Conservation (phyloP, 2,329 filamentous ascomycete species). For the Camptophora hylomeconis region DNA sequence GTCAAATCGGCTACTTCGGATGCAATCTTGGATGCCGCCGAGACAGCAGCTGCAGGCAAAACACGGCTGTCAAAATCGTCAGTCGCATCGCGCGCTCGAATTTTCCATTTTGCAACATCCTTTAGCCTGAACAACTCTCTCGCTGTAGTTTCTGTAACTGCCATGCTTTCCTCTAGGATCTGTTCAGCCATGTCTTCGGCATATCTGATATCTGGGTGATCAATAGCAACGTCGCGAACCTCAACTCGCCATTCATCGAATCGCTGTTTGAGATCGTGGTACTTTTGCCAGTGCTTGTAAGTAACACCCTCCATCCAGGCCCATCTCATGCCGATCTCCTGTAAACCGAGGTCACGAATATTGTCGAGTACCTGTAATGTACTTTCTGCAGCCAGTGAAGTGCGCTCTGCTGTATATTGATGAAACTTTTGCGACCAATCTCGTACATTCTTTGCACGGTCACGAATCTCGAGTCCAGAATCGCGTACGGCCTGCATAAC, state of each 20-base stretch:
- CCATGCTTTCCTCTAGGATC: constrained; percentile 69
- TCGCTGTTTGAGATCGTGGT: constrained; percentile 71
- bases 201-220: constrained; percentile 56
- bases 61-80: constrained; percentile 65
- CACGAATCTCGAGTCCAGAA: constrained; percentile 61
- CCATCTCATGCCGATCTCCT: constrained; percentile 87
- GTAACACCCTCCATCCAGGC: constrained; percentile 91
- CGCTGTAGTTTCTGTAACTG: constrained; percentile 62
- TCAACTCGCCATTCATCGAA: constrained; percentile 77
- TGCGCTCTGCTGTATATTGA: constrained; percentile 51
- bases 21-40: constrained; percentile 19
- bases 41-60: constrained; percentile 42
- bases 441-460: constrained; percentile 62
- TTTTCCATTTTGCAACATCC: constrained; percentile 74
- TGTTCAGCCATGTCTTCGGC: constrained; percentile 56
- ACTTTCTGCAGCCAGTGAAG: constrained; percentile 61
- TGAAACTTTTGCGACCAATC: constrained; percentile 65
- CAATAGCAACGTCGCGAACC: constrained; percentile 61
- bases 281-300: constrained; percentile 95
- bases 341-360: constrained; percentile 71
- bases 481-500: constrained; percentile 46
- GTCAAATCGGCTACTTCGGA: constrained; percentile 16
- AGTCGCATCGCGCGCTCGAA: constrained; percentile 57
- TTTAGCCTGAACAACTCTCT: constrained; percentile 70
- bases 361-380: constrained; percentile 72